Conservation (phyloP, 371 early-diverging fungal genomes). For the Rhizopus stolonifer region DNA sequence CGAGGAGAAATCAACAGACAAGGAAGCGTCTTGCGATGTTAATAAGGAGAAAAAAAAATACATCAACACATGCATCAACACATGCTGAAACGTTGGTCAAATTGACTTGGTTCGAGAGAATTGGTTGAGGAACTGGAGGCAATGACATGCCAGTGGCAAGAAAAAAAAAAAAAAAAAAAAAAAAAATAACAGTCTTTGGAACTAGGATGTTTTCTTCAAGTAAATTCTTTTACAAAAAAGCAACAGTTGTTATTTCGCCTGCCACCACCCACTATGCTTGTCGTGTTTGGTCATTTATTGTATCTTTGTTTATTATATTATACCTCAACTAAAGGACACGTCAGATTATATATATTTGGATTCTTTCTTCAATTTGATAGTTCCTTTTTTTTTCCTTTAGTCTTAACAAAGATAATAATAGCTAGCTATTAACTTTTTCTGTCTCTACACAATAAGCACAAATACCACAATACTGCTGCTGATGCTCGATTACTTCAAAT, state of each 20-base stretch:
- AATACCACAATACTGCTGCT: too few species aligned
- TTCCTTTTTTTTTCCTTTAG: too few species aligned
- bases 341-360: too few species aligned
- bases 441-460: too few species aligned
- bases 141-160: slow-evolving; percentile 4
- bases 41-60: slow-evolving; percentile 3
- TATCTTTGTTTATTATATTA: too few species aligned
- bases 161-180: too few species aligned
- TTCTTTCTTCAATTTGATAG: too few species aligned
- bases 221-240: not conserved
- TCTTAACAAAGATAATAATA: too few species aligned
- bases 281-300: too few species aligned
- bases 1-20: not conserved
- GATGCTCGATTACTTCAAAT: not conserved
- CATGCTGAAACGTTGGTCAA: slow-evolving; percentile 6
- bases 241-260: not conserved
- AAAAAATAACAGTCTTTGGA: not conserved
- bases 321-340: too few species aligned
- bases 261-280: not conserved
- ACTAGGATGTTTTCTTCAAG: not conserved
- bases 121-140: slow-evolving; percentile 4
- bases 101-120: not conserved
- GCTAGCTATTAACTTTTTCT: too few species aligned
- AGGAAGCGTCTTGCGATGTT: not conserved
- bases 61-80: slow-evolving; percentile 1